Percentiles rank a stretch among this genome's conserved stretches.
Conservation (phyloP, 345 rosid species). For the Jatropha curcas region DNA sequence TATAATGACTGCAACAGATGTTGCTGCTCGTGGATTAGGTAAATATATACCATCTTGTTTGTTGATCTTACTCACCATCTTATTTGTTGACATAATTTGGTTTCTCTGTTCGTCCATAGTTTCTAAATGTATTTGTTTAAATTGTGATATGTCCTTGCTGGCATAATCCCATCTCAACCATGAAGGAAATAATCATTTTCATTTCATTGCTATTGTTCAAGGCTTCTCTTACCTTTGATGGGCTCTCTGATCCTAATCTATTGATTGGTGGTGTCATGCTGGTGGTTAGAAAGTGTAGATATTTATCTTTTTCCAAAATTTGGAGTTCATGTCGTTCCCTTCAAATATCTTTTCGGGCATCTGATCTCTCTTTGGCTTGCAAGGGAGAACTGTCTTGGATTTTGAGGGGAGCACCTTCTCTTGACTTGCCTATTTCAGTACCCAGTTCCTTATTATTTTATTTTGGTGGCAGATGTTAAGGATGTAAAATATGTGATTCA, state of each 20-base stretch:
- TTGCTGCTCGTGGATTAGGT: conserved; percentile 99
- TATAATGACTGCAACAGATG: conserved; percentile 99
- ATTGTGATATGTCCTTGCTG: neutral
- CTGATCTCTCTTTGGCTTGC: neutral
- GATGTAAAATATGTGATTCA: conserved; percentile 84
- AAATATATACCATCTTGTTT: conserved; percentile 7
- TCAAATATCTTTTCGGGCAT: neutral
- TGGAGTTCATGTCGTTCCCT: neutral
- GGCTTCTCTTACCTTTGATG: neutral
- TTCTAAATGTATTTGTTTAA: neutral
- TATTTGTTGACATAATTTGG: conserved; percentile 1
- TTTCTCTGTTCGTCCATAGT: neutral
- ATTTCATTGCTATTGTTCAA: neutral
- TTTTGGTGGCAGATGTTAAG: conserved; percentile 75
- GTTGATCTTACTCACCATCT: conserved; percentile 11
- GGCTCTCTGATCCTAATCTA: conserved; percentile 1
- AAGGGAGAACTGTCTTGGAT: neutral
- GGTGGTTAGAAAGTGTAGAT: neutral
- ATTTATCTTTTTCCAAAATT: neutral
- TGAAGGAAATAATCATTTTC: neutral
- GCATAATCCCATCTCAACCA: neutral
- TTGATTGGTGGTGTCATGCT: neutral
- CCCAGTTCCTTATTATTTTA: conserved; percentile 13
- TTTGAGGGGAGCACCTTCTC: neutral
- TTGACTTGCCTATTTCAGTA: neutral